Percentiles rank a stretch among this genome's conserved stretches.
These are phyloP conservation scores for Clavispora fructus DNA, from an alignment of 805 yeast genomes.

Conservation along the genomic window DNA sequence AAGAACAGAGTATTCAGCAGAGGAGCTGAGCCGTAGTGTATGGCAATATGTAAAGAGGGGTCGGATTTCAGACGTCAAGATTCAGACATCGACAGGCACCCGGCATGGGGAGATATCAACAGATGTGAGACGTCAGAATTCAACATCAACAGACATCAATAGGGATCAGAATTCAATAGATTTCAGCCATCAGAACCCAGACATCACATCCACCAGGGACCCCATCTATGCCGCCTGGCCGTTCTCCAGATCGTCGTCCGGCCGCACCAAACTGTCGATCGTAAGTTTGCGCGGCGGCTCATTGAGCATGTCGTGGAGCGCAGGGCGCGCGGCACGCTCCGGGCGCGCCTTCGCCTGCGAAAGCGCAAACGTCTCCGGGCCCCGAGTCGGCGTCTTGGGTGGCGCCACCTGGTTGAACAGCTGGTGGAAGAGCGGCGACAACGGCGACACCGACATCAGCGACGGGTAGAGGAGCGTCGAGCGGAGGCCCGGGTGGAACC, in stretches of 20 bases:
- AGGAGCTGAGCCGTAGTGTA: too few species aligned
- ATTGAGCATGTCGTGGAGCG: constrained; percentile 6
- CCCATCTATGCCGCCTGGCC: neutral
- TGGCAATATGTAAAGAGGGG: too few species aligned
- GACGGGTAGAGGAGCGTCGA: constrained; percentile 17
- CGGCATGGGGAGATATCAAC: too few species aligned
- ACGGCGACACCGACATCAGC: constrained; percentile 31
- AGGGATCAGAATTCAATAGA: too few species aligned
- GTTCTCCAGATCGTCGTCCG: neutral
- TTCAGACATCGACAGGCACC: too few species aligned
- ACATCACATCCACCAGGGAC: too few species aligned
- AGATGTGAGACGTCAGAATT: too few species aligned
- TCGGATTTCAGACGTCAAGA: too few species aligned
- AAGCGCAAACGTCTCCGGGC: neutral
- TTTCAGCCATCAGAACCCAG: too few species aligned
- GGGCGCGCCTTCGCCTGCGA: constrained; percentile 1
- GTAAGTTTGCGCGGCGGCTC: constrained; percentile 1
- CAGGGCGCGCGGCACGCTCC: neutral
- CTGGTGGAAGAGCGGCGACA: constrained; percentile 38
- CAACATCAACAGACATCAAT: too few species aligned
- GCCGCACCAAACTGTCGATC: neutral
- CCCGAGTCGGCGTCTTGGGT: neutral
- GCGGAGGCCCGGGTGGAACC: constrained; percentile 2
- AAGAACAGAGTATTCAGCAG: too few species aligned
- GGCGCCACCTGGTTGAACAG: constrained; percentile 20